Evolutionary conservation across 2,329 filamentous ascomycete species (phyloP), one percentile per base, ranked within the genome.

Genomic region (Paramyrothecium sp.): DNA sequence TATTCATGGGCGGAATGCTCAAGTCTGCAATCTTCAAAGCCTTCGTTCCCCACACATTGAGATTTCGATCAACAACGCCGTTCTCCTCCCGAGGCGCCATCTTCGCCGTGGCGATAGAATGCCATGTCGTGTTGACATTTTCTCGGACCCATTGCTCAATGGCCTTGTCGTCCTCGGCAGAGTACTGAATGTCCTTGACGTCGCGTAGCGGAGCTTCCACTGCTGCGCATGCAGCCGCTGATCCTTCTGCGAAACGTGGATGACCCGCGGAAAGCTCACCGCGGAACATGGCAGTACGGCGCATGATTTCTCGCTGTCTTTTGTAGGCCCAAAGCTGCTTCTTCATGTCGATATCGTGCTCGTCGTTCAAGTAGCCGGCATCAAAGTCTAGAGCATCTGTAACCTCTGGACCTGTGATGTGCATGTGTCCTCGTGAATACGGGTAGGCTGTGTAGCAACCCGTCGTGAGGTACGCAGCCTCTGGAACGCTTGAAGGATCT

Each of bases 261-360:
- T 81, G 78, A 2, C 70, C 64, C 3, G 65, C 54, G 4, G 71
- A 65, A 3, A 75, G 46, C 67, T 82, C 76, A 65, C 82, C 74
- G 56, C 75, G 63, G 69, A 81, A 87, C 57, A 78, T 74, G 2
- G 76, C 69, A 65, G 83, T 81, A 17, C 84, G 81, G 3, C 86
- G 80, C 21, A 78, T 73, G 54, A 88, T 79, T 68, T 88, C 85
- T 3, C 86, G 82, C 44, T 79, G 77, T 61, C 81, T 82, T 71
- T 89, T 89, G 74, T 89, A 89, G 1, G 75, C 79, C 85, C 85
- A 88, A 12, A 86, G 62, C 13, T 83, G 79, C 63, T 79, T 83
- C 66, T 81, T 81, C 26, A 87, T 33, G 64, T 88, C 85, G 21
- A 83, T 68, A 2, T 75, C 75, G 22, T 78, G 71, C 16, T 11